phyloP scores from a whole-genome alignment of 2,329 filamentous ascomycete species.

The Corynespora cassiicola region DNA sequence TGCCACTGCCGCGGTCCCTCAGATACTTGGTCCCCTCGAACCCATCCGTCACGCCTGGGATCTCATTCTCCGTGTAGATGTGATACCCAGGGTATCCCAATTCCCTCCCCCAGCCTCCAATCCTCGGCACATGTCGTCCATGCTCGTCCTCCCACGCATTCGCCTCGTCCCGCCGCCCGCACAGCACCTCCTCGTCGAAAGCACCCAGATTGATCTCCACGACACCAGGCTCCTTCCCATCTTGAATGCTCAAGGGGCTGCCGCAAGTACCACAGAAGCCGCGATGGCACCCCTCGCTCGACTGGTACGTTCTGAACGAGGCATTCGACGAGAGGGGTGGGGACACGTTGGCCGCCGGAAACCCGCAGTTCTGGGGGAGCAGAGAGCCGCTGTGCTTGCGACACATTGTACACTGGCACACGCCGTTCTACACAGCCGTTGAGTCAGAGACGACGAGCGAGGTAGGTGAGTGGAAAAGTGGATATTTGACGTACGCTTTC shows the following conservation, averaged over 20 bases:
- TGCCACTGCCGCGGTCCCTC: slow-evolving; percentile 10
- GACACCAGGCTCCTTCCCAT: slow-evolving; percentile 11
- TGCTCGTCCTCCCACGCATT: slow-evolving; percentile 29
- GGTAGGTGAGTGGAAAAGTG: background rate
- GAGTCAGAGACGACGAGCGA: background rate
- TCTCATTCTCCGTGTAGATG: slow-evolving; percentile 30
- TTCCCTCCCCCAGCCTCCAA: slow-evolving; percentile 25
- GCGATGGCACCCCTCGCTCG: slow-evolving; percentile 16
- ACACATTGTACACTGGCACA: slow-evolving; percentile 38
- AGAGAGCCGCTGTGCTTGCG: slow-evolving; percentile 31
- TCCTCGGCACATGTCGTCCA: slow-evolving; percentile 25
- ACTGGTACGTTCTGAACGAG: slow-evolving; percentile 27
- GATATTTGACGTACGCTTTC: slow-evolving; percentile 14
- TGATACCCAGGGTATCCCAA: slow-evolving; percentile 25
- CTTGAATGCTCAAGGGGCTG: slow-evolving; percentile 24
- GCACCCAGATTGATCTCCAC: slow-evolving; percentile 30
- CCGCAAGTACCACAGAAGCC: slow-evolving; percentile 33
- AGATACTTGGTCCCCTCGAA: slow-evolving; percentile 28
- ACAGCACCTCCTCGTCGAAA: slow-evolving; percentile 33
- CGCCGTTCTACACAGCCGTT: slow-evolving; percentile 24
- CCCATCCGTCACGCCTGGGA: slow-evolving; percentile 32
- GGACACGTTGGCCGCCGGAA: slow-evolving; percentile 19
- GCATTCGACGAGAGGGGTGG: slow-evolving; percentile 20
- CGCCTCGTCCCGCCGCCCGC: slow-evolving; percentile 23
- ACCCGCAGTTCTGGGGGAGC: slow-evolving; percentile 24